Evolutionary conservation across 495 filamentous ascomycete species (phyloP), one percentile per base, ranked within the genome.

Genomic region (Trichoderma parareesei): DNA sequence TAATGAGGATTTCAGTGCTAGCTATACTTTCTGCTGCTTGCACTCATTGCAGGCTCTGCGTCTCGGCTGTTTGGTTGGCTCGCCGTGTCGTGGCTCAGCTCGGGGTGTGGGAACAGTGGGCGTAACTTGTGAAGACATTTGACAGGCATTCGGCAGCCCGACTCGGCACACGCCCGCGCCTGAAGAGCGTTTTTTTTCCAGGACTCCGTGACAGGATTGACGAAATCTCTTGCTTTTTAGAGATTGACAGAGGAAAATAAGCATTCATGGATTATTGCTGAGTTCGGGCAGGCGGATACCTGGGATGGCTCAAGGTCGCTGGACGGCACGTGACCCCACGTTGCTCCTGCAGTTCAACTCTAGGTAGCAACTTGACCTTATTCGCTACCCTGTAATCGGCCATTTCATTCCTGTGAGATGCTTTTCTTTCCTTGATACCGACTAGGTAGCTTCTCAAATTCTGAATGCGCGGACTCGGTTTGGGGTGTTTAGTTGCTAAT

Each of bases 1-100:
- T 27, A 46, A 46, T 46, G 43, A 46, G 0, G 1, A 46, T 46
- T 46, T 4, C 4, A 1, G 16, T 46, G 13, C 10, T 46, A 18
- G 18, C n/a, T 33, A 14, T 57, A 57, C 53, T n/a, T 57, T 57
- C 37, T 57, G 53, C 33, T 57, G 53, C 27, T 57, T 57, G 33
- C 53, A 57, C 53, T 57, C 53, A 14, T 57, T 57, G 20, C 53
- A 57, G 18, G 53, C 53, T 37, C 53, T 57, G 53, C 53, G 53
- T n/a, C 53, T 57, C 53, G 53, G 20, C 53, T 57, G 53, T 27
- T 38, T 57, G 5, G 53, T 6, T 11, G 53, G 8, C 53, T 57
- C 53, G 33, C 53, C 53, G 4, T 57, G 11, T 11, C 53, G 53
- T 37, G 53, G 53, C 53, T 57, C 53, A 6, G 27, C 11, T 11